Percentiles rank a stretch among this genome's conserved stretches.
These are phyloP conservation scores for Ceriops decandra DNA, from an alignment of 345 rosid species.

Conservation along the genomic window DNA sequence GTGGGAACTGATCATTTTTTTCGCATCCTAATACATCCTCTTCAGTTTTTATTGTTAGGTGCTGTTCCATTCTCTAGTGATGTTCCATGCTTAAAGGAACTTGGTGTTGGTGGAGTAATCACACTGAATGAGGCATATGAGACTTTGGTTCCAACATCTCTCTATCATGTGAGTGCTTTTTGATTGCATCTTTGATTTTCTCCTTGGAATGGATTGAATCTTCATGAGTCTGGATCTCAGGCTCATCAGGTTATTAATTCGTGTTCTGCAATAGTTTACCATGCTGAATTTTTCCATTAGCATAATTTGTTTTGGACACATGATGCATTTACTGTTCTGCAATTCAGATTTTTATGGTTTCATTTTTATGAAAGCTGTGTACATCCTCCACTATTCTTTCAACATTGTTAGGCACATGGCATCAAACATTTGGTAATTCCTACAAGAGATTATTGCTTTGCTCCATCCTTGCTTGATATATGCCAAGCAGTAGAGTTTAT, in stretches of 20 bases:
- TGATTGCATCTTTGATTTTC: not conserved
- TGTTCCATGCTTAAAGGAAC: conserved; percentile 30
- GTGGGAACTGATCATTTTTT: not conserved
- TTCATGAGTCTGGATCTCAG: too few relatives aligned
- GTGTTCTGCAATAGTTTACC: too few relatives aligned
- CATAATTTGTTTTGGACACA: too few relatives aligned
- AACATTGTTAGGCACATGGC: conserved; percentile 51
- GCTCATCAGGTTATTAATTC: too few relatives aligned
- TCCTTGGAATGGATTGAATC: not conserved
- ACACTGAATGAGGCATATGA: conserved; percentile 33
- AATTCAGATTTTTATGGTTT: too few relatives aligned
- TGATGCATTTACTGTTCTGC: too few relatives aligned
- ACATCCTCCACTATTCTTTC: not conserved
- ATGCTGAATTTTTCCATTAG: too few relatives aligned
- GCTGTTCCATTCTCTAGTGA: conserved; percentile 37
- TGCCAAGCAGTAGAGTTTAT: conserved; percentile 86
- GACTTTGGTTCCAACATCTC: conserved; percentile 32
- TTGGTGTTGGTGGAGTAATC: conserved; percentile 32
- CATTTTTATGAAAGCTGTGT: not conserved
- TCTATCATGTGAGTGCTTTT: conserved; percentile 27
- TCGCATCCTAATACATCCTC: not conserved
- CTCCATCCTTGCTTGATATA: conserved; percentile 75
- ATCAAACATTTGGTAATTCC: conserved; percentile 95
- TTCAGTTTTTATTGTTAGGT: conserved; percentile 32
- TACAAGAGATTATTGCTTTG: conserved; percentile 96